Evolutionary conservation across 768 basidiomycete genomes (phyloP).

Genomic region (Tephrocybe sp.): DNA sequence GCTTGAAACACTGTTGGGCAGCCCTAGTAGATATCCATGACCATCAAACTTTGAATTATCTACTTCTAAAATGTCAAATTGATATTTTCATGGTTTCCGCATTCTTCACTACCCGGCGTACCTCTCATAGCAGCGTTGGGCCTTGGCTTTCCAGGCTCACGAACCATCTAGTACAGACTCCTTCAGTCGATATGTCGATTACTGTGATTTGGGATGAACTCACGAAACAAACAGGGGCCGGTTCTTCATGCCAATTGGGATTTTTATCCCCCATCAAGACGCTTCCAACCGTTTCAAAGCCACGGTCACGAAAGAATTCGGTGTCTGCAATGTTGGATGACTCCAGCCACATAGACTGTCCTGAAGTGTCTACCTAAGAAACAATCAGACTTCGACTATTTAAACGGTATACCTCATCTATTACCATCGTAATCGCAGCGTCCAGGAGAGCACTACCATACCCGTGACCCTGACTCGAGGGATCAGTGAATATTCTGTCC

Average conservation of each 20-base stretch:
- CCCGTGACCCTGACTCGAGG: conserved; percentile 24
- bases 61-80: too few species aligned
- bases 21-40: too few species aligned
- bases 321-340: conserved; percentile 21
- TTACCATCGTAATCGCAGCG: conserved; percentile 20
- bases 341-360: conserved; percentile 21
- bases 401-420: neutral
- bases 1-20: too few species aligned
- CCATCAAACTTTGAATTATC: too few species aligned
- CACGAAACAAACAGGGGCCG: conserved; percentile 26
- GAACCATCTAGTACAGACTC: neutral
- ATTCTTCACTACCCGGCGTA: too few species aligned
- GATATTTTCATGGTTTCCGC: too few species aligned
- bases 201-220: too few species aligned
- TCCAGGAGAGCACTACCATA: conserved; percentile 28
- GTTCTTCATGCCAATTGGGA: conserved; percentile 24
- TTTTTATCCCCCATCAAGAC: conserved; percentile 24
- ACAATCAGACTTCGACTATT: neutral
- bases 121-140: too few species aligned
- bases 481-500: conserved; percentile 25
- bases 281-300: conserved; percentile 18
- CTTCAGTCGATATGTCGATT: too few species aligned
- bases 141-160: too few species aligned
- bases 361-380: conserved; percentile 23
- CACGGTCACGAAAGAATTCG: conserved; percentile 19